These are phyloP conservation scores for Chalciporus chontae DNA, from an alignment of 768 basidiomycete genomes.

Conservation along the genomic window DNA sequence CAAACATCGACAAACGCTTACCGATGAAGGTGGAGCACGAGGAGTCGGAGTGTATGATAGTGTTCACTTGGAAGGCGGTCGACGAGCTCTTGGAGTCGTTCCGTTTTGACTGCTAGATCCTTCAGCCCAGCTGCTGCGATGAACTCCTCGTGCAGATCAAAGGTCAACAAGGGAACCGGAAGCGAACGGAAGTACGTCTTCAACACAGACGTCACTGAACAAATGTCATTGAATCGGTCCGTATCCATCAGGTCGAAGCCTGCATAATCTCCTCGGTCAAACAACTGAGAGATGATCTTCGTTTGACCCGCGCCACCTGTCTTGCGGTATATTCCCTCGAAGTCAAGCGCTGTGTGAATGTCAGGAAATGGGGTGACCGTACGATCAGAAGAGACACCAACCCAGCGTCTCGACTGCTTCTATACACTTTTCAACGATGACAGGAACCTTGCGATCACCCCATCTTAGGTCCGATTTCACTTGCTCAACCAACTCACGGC, in stretches of 20 bases:
- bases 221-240: conserved; percentile 95
- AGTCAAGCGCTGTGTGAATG: conserved; percentile 70
- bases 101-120: conserved; percentile 58
- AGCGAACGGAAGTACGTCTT: conserved; percentile 96
- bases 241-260: conserved; percentile 85
- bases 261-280: conserved; percentile 87
- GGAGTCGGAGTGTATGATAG: conserved; percentile 73
- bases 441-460: conserved; percentile 65
- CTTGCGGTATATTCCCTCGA: conserved; percentile 98
- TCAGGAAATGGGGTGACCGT: not conserved
- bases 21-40: conserved; percentile 89
- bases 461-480: conserved; percentile 62
- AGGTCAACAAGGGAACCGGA: conserved; percentile 87
- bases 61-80: conserved; percentile 81
- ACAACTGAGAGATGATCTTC: conserved; percentile 89
- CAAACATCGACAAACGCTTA: conserved; percentile 32
- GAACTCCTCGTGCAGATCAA: conserved; percentile 87
- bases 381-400: conserved; percentile 34
- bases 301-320: conserved; percentile 90
- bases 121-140: conserved; percentile 69
- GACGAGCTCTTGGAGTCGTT: conserved; percentile 63
- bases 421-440: conserved; percentile 95
- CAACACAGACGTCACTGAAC: conserved; percentile 92
- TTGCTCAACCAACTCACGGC: conserved; percentile 84
- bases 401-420: conserved; percentile 86